These are phyloP conservation scores for Chytridium lagenaria DNA, from an alignment of 371 early-diverging fungal genomes.

Conservation along the genomic window DNA sequence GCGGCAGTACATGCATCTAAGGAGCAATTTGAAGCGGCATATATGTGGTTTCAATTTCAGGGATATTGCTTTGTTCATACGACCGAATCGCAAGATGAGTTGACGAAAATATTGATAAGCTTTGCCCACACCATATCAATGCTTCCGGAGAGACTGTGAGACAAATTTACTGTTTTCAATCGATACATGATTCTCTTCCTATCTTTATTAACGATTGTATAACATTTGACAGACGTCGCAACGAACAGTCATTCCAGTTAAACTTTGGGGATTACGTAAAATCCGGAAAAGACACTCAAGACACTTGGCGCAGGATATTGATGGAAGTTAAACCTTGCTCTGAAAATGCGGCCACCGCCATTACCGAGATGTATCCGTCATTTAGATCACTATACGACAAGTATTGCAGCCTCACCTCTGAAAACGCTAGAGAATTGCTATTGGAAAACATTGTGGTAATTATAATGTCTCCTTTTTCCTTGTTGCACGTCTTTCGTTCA, in stretches of 20 bases:
- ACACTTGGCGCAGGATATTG: constrained; percentile 70
- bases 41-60: constrained; percentile 43
- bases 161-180: background rate
- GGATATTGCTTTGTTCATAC: constrained; percentile 38
- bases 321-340: constrained; percentile 72
- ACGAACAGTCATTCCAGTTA: constrained; percentile 43
- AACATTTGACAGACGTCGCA: constrained; percentile 39
- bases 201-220: background rate
- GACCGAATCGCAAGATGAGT: constrained; percentile 57
- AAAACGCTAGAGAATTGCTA: constrained; percentile 47
- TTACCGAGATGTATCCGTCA: constrained; percentile 63
- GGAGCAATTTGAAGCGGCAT: constrained; percentile 31
- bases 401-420: constrained; percentile 46
- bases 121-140: constrained; percentile 68
- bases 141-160: constrained; percentile 64
- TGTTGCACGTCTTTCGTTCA: background rate
- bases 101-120: constrained; percentile 57
- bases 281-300: constrained; percentile 58
- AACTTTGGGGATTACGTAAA: constrained; percentile 55
- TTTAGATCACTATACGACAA: constrained; percentile 60
- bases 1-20: constrained; percentile 47
- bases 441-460: constrained; percentile 62
- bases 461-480: background rate
- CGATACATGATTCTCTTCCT: no score
- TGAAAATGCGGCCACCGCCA: constrained; percentile 61